These are phyloP conservation scores for Ramaria rubella DNA, from an alignment of 768 basidiomycete species.

Conservation along the genomic window DNA sequence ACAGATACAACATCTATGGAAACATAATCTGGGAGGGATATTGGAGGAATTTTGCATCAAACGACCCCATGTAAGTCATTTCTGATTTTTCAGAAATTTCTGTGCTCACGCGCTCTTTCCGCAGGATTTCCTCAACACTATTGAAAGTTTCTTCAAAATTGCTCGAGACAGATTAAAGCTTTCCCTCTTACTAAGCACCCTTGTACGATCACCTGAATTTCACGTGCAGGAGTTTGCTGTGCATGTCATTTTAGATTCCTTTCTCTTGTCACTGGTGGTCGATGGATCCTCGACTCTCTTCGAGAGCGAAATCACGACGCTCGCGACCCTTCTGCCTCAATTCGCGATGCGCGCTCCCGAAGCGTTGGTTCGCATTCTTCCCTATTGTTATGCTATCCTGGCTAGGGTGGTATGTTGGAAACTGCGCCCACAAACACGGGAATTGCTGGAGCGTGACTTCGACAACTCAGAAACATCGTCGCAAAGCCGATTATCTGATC, in stretches of 20 bases:
- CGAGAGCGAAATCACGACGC: conserved; percentile 52
- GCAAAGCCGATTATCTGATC: conserved; percentile 3
- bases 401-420: conserved; percentile 75
- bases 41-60: conserved; percentile 59
- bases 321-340: conserved; percentile 69
- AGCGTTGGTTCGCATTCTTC: conserved; percentile 52
- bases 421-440: conserved; percentile 27
- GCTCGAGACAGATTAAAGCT: conserved; percentile 65
- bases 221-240: conserved; percentile 28
- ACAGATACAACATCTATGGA: conserved; percentile 60
- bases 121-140: conserved; percentile 66
- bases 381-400: conserved; percentile 58
- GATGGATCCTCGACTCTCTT: conserved; percentile 72
- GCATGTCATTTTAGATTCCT: conserved; percentile 56
- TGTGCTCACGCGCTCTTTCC: background rate
- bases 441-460: background rate
- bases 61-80: conserved; percentile 52
- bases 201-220: conserved; percentile 28
- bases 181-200: conserved; percentile 50
- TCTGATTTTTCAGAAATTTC: conserved; percentile 6
- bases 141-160: conserved; percentile 53
- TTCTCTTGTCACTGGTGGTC: conserved; percentile 62
- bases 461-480: conserved; percentile 1
- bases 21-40: conserved; percentile 70
- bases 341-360: conserved; percentile 58